Evolutionary conservation across 1,284 basidiomycete species (phyloP), one percentile per base, ranked within the genome.

Genomic region (Pseudozyma sp.): DNA sequence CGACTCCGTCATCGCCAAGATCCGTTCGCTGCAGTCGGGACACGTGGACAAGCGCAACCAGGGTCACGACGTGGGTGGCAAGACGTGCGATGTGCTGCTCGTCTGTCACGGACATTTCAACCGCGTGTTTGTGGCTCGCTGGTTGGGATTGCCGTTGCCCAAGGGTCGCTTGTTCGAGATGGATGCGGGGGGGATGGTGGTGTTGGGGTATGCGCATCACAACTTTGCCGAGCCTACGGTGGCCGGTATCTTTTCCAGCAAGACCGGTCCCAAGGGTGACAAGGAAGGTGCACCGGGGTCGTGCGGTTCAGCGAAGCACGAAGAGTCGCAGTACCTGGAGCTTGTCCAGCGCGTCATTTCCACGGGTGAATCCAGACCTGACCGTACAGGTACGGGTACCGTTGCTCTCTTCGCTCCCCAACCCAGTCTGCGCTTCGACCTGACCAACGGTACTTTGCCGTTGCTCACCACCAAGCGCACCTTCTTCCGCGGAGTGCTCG

Each of bases 391-490:
- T 3, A 83, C 81, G 0, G 82, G 82, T 6, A 84, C 82, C 4
- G 49, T 81, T 5, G 79, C 82, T 0, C 47, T 82, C 3, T 84
- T 84, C 49, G 82, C 81, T 4, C 82, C 82, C n/a, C 76, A 70
- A 33, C 72, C 78, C 2, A 58, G 63, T 16, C 66, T 84, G 24
- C 68, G 73, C 8, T 84, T 84, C 58, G 57, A 64, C 33, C 65
- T 84, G 33, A 48, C 59, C 5, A 66, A 77, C 40, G 69, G 78
- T 14, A 66, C 76, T 16, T 87, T 99, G 11, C 96, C 96, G 1
- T 89, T 99, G 16, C 88, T 98, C 44, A 98, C 96, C 13, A 99
- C 96, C 0, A 99, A 99, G 85, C 90, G 93, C 67, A 96, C 95
- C 1, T 98, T 97, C 83, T 86, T 92, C 29, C 91, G 93, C 39